phyloP scores from a whole-genome alignment of 2,329 filamentous ascomycete species.

The Lasiodiplodia hormozganensis region DNA sequence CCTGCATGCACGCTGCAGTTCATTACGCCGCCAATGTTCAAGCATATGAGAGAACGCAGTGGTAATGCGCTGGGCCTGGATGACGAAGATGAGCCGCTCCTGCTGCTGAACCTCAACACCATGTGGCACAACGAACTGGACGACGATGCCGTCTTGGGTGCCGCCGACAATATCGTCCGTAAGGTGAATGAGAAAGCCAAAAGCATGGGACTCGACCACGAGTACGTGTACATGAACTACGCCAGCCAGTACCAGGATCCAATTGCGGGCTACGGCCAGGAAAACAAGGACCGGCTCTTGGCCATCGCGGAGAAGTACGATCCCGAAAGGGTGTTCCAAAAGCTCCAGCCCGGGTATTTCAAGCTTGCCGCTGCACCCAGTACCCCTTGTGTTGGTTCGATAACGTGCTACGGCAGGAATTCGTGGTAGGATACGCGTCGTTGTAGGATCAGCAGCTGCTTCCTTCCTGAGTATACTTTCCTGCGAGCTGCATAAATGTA shows the following conservation, averaged over 20 bases:
- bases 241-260: constrained; percentile 53
- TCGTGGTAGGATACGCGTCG: not conserved
- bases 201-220: constrained; percentile 36
- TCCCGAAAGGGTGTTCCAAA: constrained; percentile 50
- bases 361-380: constrained; percentile 44
- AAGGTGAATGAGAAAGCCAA: constrained; percentile 31
- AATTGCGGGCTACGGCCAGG: constrained; percentile 50
- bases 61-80: constrained; percentile 43
- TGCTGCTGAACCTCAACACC: constrained; percentile 34
- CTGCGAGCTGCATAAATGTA: not conserved
- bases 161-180: constrained; percentile 34
- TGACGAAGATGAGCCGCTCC: constrained; percentile 35
- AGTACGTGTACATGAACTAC: constrained; percentile 58
- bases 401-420: constrained; percentile 5
- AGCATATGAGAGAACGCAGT: constrained; percentile 35
- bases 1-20: constrained; percentile 38
- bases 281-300: constrained; percentile 44
- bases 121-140: constrained; percentile 37
- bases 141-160: constrained; percentile 36
- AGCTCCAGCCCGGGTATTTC: constrained; percentile 52
- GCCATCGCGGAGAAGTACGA: constrained; percentile 49
- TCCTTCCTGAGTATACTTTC: constrained; percentile 22
- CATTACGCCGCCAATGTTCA: constrained; percentile 37
- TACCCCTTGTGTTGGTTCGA: constrained; percentile 2
- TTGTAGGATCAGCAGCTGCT: not conserved